A percentile compares a stretch with the other conserved stretches of the same genome.
phyloP scores from a whole-genome alignment of 2,329 filamentous ascomycete species.

The Magnaporthiopsis rhizophila region DNA sequence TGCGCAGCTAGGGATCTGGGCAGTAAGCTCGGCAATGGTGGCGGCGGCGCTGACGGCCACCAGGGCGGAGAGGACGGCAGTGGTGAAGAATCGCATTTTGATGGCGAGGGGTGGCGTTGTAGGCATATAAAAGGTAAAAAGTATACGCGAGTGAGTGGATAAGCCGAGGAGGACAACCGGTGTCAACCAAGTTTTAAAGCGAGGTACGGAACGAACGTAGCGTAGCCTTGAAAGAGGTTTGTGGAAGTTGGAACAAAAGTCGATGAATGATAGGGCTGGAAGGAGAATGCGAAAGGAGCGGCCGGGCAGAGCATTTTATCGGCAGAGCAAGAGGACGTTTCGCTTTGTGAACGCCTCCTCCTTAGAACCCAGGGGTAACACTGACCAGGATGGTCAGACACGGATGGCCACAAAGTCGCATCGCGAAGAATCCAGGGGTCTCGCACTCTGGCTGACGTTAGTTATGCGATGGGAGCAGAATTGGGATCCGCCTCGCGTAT shows the following conservation, averaged over 20 bases:
- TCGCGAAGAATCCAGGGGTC: neutral
- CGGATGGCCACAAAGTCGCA: neutral
- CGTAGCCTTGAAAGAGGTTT: neutral
- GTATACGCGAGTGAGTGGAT: neutral
- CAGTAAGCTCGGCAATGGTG: slow-evolving; percentile 24
- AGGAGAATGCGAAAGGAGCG: neutral
- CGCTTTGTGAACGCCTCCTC: neutral
- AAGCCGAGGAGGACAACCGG: neutral
- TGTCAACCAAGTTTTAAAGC: neutral
- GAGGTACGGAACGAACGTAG: neutral
- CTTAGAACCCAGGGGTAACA: neutral
- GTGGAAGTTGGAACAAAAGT: neutral
- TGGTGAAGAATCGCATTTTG: slow-evolving; percentile 13
- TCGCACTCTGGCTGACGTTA: neutral
- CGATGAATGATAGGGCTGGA: neutral
- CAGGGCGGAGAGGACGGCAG: slow-evolving; percentile 6
- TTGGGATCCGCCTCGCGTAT: neutral
- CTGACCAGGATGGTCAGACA: neutral
- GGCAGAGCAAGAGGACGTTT: neutral
- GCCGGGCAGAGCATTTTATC: neutral
- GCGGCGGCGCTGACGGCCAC: slow-evolving; percentile 18
- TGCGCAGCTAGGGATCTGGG: slow-evolving; percentile 28
- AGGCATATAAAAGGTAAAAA: neutral
- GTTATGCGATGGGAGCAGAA: neutral
- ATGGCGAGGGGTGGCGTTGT: neutral